Evolutionary conservation across 139 green algal genomes (phyloP), one percentile per base, ranked within the genome.

Genomic region (Eudorina sp.): DNA sequence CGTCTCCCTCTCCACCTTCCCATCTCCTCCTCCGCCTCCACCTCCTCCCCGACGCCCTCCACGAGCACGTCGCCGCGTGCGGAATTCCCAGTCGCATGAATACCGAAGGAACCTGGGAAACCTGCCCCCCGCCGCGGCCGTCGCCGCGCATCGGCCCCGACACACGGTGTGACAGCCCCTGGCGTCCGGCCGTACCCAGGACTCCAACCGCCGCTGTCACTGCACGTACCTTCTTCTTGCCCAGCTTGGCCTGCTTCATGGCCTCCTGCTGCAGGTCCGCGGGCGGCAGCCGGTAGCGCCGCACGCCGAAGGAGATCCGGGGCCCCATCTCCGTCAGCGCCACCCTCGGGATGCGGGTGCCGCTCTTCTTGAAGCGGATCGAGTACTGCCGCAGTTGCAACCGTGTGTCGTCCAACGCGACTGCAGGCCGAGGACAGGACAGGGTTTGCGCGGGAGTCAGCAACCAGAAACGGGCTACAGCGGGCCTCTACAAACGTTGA

Each of bases 321-420:
- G 97, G 97, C 0, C 97, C 97, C 83, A 98, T 97, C 92, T 98
- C 95, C 29, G 53, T 83, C 53, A 99, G 92, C 90, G 95, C 95
- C 43, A 97, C 93, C 0, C 93, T 90, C 3, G 97, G 97, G 38
- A 97, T 76, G 16, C 70, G 84, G 0, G 92, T 94, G 25, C 95
- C 95, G 34, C 91, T 95, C 91, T 96, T 97, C 82, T 98, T 98
- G 36, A 97, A 89, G 62, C 90, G 89, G 62, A 98, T 90, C 3
- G 79, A 85, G 83, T 96, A 99, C 85, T 98, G 95, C 60, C 95
- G 88, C 19, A 99, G 87, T 77, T 96, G 74, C 48, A 98, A 46
- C 58, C 72, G 91, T 25, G 64, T 36, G 62, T 90, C 86, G 14
- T 89, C 46, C 4, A 74, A 3, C 16, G 89, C 84, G 3, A 90